These are phyloP conservation scores for Metschnikowia peoriensis DNA, from an alignment of 805 yeast species.

Conservation along the genomic window DNA sequence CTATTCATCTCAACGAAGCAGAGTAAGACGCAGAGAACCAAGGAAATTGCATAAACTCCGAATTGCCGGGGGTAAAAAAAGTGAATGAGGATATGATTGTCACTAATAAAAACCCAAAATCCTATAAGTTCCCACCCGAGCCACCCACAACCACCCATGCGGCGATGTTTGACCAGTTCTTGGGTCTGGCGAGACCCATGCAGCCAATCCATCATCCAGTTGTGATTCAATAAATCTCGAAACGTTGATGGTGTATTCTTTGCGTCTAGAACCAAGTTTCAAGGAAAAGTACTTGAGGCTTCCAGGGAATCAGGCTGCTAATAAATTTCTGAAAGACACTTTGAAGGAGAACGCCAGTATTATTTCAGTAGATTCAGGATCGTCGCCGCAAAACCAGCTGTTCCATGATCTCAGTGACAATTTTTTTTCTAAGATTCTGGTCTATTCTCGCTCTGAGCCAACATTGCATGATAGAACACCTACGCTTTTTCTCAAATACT, in stretches of 20 bases:
- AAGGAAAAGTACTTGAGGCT: slow-evolving; percentile 35
- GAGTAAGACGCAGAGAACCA: slow-evolving; percentile 16
- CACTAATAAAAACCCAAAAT: slow-evolving; percentile 45
- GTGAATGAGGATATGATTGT: slow-evolving; percentile 43
- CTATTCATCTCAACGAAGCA: slow-evolving; percentile 25
- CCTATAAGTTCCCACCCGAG: slow-evolving; percentile 57
- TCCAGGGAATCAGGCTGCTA: not conserved
- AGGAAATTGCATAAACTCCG: not conserved
- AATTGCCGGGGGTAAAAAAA: not conserved
- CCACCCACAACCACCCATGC: slow-evolving; percentile 24
- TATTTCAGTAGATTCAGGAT: slow-evolving; percentile 4
- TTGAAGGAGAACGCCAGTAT: slow-evolving; percentile 3
- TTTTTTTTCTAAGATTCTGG: not conserved
- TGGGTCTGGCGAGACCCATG: slow-evolving; percentile 8
- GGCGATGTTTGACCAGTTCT: slow-evolving; percentile 5
- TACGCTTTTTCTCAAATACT: slow-evolving; percentile 33
- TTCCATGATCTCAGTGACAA: not conserved
- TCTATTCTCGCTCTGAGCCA: slow-evolving; percentile 6
- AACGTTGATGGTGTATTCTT: slow-evolving; percentile 61
- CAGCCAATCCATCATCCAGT: slow-evolving; percentile 20
- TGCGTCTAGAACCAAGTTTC: slow-evolving; percentile 60
- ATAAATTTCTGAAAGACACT: not conserved
- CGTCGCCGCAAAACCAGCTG: not conserved
- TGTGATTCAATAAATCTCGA: slow-evolving; percentile 48
- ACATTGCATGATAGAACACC: slow-evolving; percentile 29